These are phyloP conservation scores for Naganishia antarctica DNA, from an alignment of 768 basidiomycete genomes.

Conservation along the genomic window DNA sequence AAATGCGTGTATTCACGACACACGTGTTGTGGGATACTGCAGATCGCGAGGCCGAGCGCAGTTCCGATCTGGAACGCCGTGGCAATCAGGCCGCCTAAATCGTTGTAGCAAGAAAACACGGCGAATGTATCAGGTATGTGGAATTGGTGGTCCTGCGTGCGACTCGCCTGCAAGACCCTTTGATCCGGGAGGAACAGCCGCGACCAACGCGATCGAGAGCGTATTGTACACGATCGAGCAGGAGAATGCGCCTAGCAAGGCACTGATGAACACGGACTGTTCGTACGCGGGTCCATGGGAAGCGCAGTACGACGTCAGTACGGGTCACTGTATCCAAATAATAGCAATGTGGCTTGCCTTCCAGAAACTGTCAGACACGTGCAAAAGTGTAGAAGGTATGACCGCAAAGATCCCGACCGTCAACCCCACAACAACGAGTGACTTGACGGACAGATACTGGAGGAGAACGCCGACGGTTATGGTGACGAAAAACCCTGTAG, in stretches of 20 bases:
- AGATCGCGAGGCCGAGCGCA: slow-evolving; percentile 1
- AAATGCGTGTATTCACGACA: no score
- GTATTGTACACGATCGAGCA: slow-evolving; percentile 2
- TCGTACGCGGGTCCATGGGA: background rate
- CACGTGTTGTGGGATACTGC: slow-evolving; percentile 7
- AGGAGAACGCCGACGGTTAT: background rate
- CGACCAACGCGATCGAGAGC: background rate
- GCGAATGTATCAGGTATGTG: no score
- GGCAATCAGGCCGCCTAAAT: background rate
- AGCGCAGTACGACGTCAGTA: background rate
- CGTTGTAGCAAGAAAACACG: background rate
- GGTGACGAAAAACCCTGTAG: background rate
- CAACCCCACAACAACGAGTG: background rate
- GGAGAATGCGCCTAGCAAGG: background rate
- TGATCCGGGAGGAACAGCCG: background rate
- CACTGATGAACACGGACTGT: background rate
- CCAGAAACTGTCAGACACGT: background rate
- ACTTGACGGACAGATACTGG: background rate
- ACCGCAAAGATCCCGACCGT: background rate
- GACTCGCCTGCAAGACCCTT: slow-evolving; percentile 2
- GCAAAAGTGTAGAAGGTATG: background rate
- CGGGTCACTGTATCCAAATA: no score
- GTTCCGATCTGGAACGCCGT: slow-evolving; percentile 6
- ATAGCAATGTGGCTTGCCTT: background rate
- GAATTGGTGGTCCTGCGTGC: background rate